Conservation (phyloP, 2,329 filamentous ascomycete genomes). For the Pyrenochaeta sp. region DNA sequence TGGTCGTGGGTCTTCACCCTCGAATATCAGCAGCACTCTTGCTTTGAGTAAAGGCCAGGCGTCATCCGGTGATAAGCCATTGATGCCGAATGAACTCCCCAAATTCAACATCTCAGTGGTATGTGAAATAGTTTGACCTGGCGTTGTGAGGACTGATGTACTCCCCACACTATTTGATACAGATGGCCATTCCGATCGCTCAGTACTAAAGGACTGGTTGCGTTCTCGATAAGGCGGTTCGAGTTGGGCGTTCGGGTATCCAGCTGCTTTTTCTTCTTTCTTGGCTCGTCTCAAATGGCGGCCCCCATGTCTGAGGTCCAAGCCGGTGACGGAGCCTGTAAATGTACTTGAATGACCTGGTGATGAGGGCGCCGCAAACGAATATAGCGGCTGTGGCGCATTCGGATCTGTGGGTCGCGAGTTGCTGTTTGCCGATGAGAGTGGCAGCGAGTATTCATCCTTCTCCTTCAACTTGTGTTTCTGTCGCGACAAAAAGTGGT, state of each 20-base stretch:
- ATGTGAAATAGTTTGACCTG: slow-evolving; percentile 39
- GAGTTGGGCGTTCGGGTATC: slow-evolving; percentile 42
- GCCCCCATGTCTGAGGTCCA: slow-evolving; percentile 80
- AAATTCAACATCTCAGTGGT: slow-evolving; percentile 53
- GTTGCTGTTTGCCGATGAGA: slow-evolving; percentile 79
- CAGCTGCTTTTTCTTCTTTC: slow-evolving; percentile 59
- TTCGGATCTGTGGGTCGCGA: slow-evolving; percentile 77
- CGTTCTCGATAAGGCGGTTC: slow-evolving; percentile 44
- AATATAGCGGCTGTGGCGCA: slow-evolving; percentile 79
- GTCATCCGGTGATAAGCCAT: slow-evolving; percentile 68
- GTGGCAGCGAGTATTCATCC: slow-evolving; percentile 72
- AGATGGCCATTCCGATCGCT: slow-evolving; percentile 48
- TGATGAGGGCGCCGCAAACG: slow-evolving; percentile 76
- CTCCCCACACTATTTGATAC: slow-evolving; percentile 30
- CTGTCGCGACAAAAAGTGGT: slow-evolving; percentile 79
- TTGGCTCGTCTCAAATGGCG: slow-evolving; percentile 78
- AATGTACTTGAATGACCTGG: slow-evolving; percentile 74
- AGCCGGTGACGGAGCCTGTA: slow-evolving; percentile 80
- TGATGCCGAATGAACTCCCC: slow-evolving; percentile 56
- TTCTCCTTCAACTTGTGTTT: slow-evolving; percentile 78
- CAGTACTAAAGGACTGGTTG: slow-evolving; percentile 49
- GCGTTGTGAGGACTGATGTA: slow-evolving; percentile 28
- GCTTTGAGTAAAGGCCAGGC: slow-evolving; percentile 83
- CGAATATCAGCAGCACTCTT: slow-evolving; percentile 78
- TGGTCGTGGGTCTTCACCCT: slow-evolving; percentile 79